Percentiles rank a stretch among this genome's conserved stretches.
Evolutionary conservation across 208 protist species (phyloP).

Genomic region (Naegleria gruberi): DNA sequence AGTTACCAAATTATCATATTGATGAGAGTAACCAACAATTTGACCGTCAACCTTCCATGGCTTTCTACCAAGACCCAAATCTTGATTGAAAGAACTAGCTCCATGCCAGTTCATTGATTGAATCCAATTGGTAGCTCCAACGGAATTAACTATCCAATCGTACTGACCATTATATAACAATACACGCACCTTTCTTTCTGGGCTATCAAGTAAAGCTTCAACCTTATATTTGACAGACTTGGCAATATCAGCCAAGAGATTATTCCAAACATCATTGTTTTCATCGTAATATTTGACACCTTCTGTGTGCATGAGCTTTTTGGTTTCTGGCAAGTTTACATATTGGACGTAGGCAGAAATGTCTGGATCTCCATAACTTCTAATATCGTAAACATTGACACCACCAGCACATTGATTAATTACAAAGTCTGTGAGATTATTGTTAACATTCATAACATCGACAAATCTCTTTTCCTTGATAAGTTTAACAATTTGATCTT

Average conservation of each 20-base stretch:
- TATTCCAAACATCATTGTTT: not conserved
- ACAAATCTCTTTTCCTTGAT: not conserved
- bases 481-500: not conserved
- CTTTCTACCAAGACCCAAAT: not conserved
- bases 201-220: not conserved
- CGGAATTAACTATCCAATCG: not conserved
- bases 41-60: not conserved
- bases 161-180: not conserved
- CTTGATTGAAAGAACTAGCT: not conserved
- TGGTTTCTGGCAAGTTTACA: not conserved
- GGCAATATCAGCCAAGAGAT: not conserved
- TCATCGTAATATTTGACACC: not conserved
- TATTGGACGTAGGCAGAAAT: not conserved
- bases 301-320: not conserved
- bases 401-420: not conserved
- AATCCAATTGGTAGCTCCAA: not conserved
- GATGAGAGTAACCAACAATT: not conserved
- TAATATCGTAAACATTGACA: constrained; percentile 1
- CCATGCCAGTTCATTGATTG: not conserved
- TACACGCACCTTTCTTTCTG: not conserved
- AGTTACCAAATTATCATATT: not conserved
- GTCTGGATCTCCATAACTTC: not conserved
- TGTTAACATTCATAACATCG: not conserved
- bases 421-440: not conserved
- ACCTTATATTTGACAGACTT: not conserved